Evolutionary conservation across 108 stramenopile species (phyloP), one percentile per base, ranked within the genome.

Genomic region (Skeletonema costatum): DNA sequence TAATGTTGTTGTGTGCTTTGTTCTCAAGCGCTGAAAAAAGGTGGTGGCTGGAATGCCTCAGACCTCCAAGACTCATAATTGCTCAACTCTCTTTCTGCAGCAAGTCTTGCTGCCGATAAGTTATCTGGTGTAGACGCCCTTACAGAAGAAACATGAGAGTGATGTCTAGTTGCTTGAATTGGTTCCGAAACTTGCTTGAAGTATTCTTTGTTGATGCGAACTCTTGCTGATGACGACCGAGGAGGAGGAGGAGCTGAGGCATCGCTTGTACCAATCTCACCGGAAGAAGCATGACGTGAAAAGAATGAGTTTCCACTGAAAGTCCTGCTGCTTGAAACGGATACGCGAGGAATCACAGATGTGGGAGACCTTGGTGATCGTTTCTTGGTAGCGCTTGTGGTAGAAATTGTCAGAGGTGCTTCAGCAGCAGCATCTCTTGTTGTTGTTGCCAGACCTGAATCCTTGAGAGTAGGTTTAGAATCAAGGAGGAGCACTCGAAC

Each of bases 1-100:
- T 9, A 10, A 29, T 56, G 44, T 56, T 21, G 53, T 21, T 56
- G 6, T 21, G 53, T 4, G 25, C n/a, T 56, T 9, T 56, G 6
- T 36, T 32, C 32, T 79, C 71, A 79, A 68, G 78, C 78, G 41
- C 78, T 79, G 61, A 79, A 79, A 71, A 73, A 79, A 10, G 70
- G 70, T 60, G 78, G 78, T 32, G 77, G 70, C 42, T 71, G 77
- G 32, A 78, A 78, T 60, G 71, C 70, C 70, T 66, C 77, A 19
- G 56, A 60, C 29, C 71, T 68, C 71, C 78, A 73, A 14, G 33
- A 50, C 32, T 7, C 44, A 35, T 71, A 17, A 44, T 60, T 71
- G 9, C 44, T 65, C 53, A 61, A 72, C 17, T 71, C 42, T 25
- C 66, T 46, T 21, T 62, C 60, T 38, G 68, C 77, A 19, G 78